Base-by-base conservation (phyloP, 1,139 yeast species). In the Yamadazyma atlantica region DNA sequence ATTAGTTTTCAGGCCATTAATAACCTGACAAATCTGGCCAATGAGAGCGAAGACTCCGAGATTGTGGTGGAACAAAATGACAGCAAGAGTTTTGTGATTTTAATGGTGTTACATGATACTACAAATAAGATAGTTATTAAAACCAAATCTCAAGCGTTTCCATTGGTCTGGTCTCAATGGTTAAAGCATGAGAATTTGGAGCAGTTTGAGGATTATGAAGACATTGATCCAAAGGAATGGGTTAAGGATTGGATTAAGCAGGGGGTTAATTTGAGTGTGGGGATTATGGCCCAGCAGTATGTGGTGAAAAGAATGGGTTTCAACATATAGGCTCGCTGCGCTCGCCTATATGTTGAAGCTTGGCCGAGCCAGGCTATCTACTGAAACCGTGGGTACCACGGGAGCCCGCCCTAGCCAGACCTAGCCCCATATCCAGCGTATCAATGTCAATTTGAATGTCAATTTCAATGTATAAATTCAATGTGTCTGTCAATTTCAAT, bases 221-320 rank as follows among this genome's bases (percentile, higher is more conserved):
- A 48, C 25, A 77, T 89, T 30, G 96, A 90, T 58, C 97, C 97
- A 10, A 73, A 88, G 37, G 96, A 87, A 47, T 92, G 98, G 98
- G 95, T 92, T n/a, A 74, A 78, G 37, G 92, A 80, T 42, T 90
- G 97, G 97, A 75, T 92, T 29, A 84, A 79, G 53, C 87, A 85
- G 49, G 95, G 96, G 0, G 69, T 92, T 39, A 80, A 81, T 23
- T 72, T 89, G 48, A 73, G 89, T 24, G 77, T 90, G 45, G 97
- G 96, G 8, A 84, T 87, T 1, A 67, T 87, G 27, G 95, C 97
- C 1, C 98, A 92, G 60, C 80, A 82, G 53, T 92, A 92, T 58
- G 95, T 92, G 31, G 80, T 90, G 37, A 83, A 80, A 59, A 77
- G 98, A 60, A 92, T 92, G 97, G 97, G 96, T 2, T 69, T 75